A percentile compares a stretch with the other conserved stretches of the same genome.
Conservation (phyloP, 306 rosid species). For the Alnus glutinosa region DNA sequence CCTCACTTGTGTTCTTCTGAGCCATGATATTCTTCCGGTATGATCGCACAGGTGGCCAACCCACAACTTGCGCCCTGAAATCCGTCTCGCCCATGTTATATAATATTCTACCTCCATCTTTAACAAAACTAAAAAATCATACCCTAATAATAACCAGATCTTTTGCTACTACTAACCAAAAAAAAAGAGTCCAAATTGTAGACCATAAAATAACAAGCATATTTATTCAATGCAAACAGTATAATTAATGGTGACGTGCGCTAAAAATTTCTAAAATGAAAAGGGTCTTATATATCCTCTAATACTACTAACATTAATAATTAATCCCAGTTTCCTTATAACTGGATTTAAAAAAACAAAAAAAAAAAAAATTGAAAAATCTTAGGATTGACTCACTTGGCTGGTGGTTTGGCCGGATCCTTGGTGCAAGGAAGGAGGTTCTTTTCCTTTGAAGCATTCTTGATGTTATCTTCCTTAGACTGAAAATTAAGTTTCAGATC, state of each 20-base stretch:
- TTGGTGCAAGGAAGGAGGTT: constrained; percentile 43
- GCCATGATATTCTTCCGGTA: constrained; percentile 90
- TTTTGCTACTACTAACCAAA: neutral
- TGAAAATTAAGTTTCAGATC: constrained; percentile 85
- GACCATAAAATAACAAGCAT: neutral
- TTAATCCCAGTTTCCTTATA: no score
- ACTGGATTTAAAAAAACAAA: neutral
- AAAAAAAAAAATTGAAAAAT: neutral
- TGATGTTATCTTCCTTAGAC: constrained; percentile 51
- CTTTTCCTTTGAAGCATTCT: constrained; percentile 56
- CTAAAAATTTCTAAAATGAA: neutral
- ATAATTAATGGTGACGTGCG: neutral
- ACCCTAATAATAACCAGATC: neutral
- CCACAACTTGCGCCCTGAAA: constrained; percentile 93
- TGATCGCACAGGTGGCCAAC: constrained; percentile 99
- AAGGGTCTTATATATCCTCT: neutral
- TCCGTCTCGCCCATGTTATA: neutral
- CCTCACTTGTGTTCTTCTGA: constrained; percentile 51
- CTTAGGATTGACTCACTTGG: constrained; percentile 54
- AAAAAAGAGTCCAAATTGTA: neutral
- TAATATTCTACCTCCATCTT: neutral
- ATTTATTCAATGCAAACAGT: neutral
- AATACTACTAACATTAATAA: no score
- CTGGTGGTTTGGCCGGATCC: constrained; percentile 86
- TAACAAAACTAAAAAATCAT: neutral